Percentiles rank a stretch among this genome's conserved stretches.
These are phyloP conservation scores for Cucumis hystrix DNA, from an alignment of 306 rosid species.

Conservation along the genomic window DNA sequence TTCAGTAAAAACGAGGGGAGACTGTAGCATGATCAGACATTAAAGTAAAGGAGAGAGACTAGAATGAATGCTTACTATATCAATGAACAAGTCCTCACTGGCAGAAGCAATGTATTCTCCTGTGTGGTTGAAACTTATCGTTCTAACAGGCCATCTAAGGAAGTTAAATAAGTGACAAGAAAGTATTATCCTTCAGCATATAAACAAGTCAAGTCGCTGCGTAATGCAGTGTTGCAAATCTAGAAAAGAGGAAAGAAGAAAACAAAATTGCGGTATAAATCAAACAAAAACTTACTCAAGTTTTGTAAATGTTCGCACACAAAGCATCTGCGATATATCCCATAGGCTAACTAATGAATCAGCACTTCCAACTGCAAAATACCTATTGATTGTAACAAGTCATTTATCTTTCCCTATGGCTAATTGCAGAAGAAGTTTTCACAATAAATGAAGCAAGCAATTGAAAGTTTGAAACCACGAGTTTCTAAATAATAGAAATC, in stretches of 20 bases:
- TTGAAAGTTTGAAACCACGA: background rate
- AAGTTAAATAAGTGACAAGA: background rate
- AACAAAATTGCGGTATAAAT: background rate
- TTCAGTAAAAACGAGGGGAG: background rate
- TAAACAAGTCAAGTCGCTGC: slow-evolving; percentile 5
- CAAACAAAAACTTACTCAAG: slow-evolving; percentile 49
- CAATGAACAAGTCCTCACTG: slow-evolving; percentile 84
- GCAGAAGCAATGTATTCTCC: slow-evolving; percentile 89
- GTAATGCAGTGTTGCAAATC: background rate
- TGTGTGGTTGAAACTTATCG: slow-evolving; percentile 79
- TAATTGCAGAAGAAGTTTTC: background rate
- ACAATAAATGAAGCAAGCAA: background rate
- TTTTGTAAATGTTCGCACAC: slow-evolving; percentile 80
- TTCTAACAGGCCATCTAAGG: slow-evolving; percentile 89
- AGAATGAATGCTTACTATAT: slow-evolving; percentile 52
- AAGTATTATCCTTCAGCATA: background rate
- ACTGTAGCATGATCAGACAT: background rate
- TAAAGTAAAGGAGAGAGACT: background rate
- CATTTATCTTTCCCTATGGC: background rate
- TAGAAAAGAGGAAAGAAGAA: background rate
- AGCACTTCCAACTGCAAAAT: slow-evolving; percentile 95
- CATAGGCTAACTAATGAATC: slow-evolving; percentile 95
- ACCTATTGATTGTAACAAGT: slow-evolving; percentile 24
- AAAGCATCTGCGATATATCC: slow-evolving; percentile 95
- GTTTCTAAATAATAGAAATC: background rate